Base-by-base conservation (phyloP, 176 grass and related monocot genomes). In the Aegilops bicornis region DNA sequence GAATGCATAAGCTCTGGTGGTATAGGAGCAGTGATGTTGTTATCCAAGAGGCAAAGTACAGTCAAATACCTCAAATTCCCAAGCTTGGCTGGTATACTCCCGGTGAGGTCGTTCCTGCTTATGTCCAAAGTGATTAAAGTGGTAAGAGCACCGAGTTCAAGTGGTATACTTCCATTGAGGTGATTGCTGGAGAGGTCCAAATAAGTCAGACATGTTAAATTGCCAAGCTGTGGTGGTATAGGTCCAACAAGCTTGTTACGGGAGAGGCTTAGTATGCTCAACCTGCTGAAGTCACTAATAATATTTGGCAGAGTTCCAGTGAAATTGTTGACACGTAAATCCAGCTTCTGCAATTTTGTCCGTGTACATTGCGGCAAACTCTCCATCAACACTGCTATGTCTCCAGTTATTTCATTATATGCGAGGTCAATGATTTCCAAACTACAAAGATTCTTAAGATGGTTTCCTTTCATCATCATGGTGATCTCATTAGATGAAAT, bases 381-480 rank as follows among this genome's bases (percentile, higher is more conserved):
- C 2, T 66, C 22, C 0, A 91, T 76, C 10, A 85, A 33, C 59
- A 47, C 73, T 10, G 4, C 2, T 4, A 86, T 17, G 61, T 80
- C 58, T 83, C 65, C 88, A 64, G 20, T 63, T 8, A 83, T 31
- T 0, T 2, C 2, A 37, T 42, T 76, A 47, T 0, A 0, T 0
- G 3, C 19, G 33, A 92, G 8, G 31, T 76, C 22, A 63, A 89
- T 3, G 50, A 39, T 17, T 42, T 27, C 29, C 43, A 92, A 78
- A 50, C 64, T 90, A 40, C 76, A 83, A 32, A 87, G 69, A 27
- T 70, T 90, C 6, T 40, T 2, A 10, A 43, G 39, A 29, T 1
- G 2, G 47, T 70, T 20, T 37, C 19, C 8, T 5, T 3, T 12
- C 2, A 27, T 48, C 63, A 6, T 14, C 40, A 81, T 48, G 40